Conservation (phyloP, 2,329 filamentous ascomycete species). For the Botrytis paeoniae region DNA sequence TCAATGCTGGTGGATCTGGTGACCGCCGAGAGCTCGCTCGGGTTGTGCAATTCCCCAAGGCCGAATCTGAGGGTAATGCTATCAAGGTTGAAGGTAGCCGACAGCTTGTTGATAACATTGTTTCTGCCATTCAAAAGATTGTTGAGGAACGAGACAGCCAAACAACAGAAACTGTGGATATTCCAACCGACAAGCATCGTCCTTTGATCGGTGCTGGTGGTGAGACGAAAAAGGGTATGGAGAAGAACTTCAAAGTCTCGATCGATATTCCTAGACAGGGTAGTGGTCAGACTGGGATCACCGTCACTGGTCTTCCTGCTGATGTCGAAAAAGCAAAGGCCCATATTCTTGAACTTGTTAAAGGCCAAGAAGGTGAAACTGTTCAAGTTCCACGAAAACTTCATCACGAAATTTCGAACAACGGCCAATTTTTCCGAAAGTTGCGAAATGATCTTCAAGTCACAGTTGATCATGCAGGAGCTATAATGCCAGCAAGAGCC, state of each 20-base stretch:
- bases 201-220: constrained; percentile 89
- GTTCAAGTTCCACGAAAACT: constrained; percentile 77
- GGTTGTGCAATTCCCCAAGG: constrained; percentile 91
- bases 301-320: constrained; percentile 73
- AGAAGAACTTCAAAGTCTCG: constrained; percentile 79
- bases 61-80: constrained; percentile 74
- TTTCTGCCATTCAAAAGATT: constrained; percentile 75
- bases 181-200: constrained; percentile 86
- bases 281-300: constrained; percentile 78
- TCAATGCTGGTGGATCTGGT: constrained; percentile 83
- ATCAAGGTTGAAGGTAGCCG: constrained; percentile 87
- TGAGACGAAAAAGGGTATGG: constrained; percentile 78
- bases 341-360: constrained; percentile 74
- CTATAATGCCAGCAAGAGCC: constrained; percentile 70
- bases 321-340: constrained; percentile 83
- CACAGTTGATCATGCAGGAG: constrained; percentile 85
- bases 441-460: constrained; percentile 84
- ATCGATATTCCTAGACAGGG: constrained; percentile 92
- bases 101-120: constrained; percentile 83
- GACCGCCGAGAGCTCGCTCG: constrained; percentile 80
- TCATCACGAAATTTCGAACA: constrained; percentile 83
- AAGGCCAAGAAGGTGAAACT: constrained; percentile 85
- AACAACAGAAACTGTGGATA: constrained; percentile 72
- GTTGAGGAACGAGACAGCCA: constrained; percentile 83
- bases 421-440: constrained; percentile 89